phyloP scores from a whole-genome alignment of 169 alveolate genomes.

The Plasmodium ovale region DNA sequence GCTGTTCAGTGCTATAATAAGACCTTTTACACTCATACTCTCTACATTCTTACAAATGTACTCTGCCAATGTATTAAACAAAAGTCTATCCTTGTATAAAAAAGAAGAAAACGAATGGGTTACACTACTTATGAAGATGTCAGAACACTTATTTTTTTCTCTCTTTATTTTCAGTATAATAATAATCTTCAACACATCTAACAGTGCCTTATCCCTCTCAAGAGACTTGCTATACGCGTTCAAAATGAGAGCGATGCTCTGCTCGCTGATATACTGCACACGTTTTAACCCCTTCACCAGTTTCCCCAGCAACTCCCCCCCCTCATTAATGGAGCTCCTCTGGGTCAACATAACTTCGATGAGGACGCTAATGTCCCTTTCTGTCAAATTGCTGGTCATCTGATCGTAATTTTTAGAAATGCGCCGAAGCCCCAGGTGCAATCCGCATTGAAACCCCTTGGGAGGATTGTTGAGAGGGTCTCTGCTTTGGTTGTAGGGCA shows the following conservation, averaged over 20 bases:
- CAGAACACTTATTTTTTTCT: slow-evolving; percentile 66
- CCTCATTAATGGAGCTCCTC: background rate
- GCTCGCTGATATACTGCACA: slow-evolving; percentile 61
- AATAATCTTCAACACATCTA: slow-evolving; percentile 51
- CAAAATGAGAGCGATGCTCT: slow-evolving; percentile 71
- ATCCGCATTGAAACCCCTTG: too few species aligned
- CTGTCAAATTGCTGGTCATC: slow-evolving; percentile 20
- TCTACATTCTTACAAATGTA: slow-evolving; percentile 34
- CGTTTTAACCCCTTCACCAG: background rate
- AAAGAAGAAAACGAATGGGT: slow-evolving; percentile 72
- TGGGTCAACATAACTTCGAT: slow-evolving; percentile 19
- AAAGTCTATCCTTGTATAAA: slow-evolving; percentile 45
- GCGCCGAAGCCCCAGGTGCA: too few species aligned
- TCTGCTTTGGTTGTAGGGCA: too few species aligned
- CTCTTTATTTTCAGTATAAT: slow-evolving; percentile 50
- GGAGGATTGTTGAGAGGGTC: too few species aligned
- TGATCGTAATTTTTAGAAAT: background rate
- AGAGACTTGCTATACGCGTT: slow-evolving; percentile 54
- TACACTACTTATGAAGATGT: slow-evolving; percentile 62
- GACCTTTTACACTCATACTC: slow-evolving; percentile 19
- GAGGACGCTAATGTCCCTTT: slow-evolving; percentile 46
- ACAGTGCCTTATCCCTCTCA: slow-evolving; percentile 15
- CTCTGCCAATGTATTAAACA: slow-evolving; percentile 23
- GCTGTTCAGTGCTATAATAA: slow-evolving; percentile 40
- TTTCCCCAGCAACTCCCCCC: background rate